Evolutionary conservation across 345 rosid genomes (phyloP).

Genomic region (Reutealis trisperma): DNA sequence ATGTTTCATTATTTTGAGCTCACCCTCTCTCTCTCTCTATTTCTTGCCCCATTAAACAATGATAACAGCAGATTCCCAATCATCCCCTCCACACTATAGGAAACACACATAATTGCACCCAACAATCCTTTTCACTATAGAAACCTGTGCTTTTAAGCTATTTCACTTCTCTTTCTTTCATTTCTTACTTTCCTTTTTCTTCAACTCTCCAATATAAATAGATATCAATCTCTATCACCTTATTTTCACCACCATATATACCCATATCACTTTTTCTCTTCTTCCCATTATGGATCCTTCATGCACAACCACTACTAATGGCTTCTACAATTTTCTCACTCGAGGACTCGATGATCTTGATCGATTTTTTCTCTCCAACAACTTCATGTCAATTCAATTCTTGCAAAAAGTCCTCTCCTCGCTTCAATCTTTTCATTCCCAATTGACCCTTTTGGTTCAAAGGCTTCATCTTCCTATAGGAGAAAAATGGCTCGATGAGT

Average conservation of each 20-base stretch:
- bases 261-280: neutral
- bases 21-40: neutral
- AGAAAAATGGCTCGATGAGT: conserved; percentile 70
- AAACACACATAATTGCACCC: conserved; percentile 62
- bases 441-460: conserved; percentile 51
- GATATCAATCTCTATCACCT: conserved; percentile 48
- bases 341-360: conserved; percentile 53
- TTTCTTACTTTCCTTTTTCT: neutral
- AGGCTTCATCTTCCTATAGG: conserved; percentile 63
- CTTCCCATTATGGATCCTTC: conserved; percentile 47
- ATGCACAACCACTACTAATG: conserved; percentile 39
- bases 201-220: conserved; percentile 29
- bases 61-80: conserved; percentile 48
- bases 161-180: neutral
- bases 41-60: conserved; percentile 14
- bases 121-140: conserved; percentile 33
- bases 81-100: conserved; percentile 58
- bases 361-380: conserved; percentile 28
- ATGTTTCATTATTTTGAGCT: neutral
- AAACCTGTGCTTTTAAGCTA: conserved; percentile 32
- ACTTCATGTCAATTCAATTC: conserved; percentile 53
- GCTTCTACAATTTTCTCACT: conserved; percentile 48
- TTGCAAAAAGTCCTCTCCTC: conserved; percentile 46
- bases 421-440: conserved; percentile 53
- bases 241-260: conserved; percentile 22